A percentile compares a stretch with the other conserved stretches of the same genome.
Evolutionary conservation across 768 basidiomycete species (phyloP).

Genomic region (Boletellus sp.): DNA sequence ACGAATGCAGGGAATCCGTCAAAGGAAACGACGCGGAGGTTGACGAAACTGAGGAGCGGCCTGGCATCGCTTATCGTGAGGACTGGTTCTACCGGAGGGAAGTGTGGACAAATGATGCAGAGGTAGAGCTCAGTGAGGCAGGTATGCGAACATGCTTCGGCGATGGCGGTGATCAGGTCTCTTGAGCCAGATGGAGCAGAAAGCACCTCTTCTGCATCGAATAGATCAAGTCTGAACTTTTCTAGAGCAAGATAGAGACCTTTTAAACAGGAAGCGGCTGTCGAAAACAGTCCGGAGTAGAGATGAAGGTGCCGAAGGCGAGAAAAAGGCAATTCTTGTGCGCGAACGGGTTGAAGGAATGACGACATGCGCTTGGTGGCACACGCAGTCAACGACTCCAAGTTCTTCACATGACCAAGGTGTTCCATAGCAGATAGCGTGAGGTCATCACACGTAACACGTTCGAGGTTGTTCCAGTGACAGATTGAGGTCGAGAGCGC

Average conservation of each 20-base stretch:
- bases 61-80: constrained; percentile 9
- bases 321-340: constrained; percentile 1
- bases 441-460: constrained; percentile 23
- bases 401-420: constrained; percentile 8
- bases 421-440: constrained; percentile 15
- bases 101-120: constrained; percentile 13
- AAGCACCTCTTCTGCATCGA: constrained; percentile 15
- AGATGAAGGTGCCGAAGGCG: constrained; percentile 18
- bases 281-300: constrained; percentile 15
- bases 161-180: constrained; percentile 11
- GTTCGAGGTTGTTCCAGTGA: constrained; percentile 17
- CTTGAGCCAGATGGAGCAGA: constrained; percentile 3
- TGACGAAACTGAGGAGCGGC: constrained; percentile 13
- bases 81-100: background rate
- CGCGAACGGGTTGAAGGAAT: background rate
- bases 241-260: constrained; percentile 10
- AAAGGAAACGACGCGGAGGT: constrained; percentile 12
- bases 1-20: constrained; percentile 15
- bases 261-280: constrained; percentile 3
- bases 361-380: constrained; percentile 13
- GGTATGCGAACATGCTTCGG: constrained; percentile 9
- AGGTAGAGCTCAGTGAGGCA: constrained; percentile 11
- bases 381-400: constrained; percentile 15
- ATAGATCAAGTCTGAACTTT: constrained; percentile 21
- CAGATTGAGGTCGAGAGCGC: constrained; percentile 19